These are phyloP conservation scores for Hypoxylon rubiginosum DNA, from an alignment of 2,329 filamentous ascomycete species.

Conservation along the genomic window DNA sequence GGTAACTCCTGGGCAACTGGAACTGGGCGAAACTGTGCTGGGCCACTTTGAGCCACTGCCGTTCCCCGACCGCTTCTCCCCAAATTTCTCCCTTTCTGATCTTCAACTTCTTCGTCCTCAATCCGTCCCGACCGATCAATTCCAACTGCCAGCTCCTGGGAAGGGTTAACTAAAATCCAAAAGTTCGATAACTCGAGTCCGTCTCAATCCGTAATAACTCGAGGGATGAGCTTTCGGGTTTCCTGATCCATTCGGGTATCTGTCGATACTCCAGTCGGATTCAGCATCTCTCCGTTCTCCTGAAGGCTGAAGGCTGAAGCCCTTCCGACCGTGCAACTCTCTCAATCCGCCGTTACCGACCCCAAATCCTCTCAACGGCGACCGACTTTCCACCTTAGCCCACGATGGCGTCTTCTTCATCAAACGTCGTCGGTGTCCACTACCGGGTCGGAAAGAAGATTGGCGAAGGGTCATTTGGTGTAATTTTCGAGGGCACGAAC, in stretches of 20 bases:
- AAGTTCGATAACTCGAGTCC: slow-evolving; percentile 42
- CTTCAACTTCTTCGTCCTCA: slow-evolving; percentile 47
- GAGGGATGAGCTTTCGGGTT: slow-evolving; percentile 48
- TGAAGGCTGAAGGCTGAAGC: slow-evolving; percentile 4
- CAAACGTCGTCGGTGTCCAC: slow-evolving; percentile 98
- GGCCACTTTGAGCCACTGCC: slow-evolving; percentile 33
- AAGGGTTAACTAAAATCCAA: slow-evolving; percentile 47
- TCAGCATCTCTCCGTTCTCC: slow-evolving; percentile 27
- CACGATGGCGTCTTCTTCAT: slow-evolving; percentile 87
- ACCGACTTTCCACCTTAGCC: slow-evolving; percentile 26
- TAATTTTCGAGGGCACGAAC: slow-evolving; percentile 99
- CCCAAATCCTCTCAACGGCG: slow-evolving; percentile 17
- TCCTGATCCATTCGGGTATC: slow-evolving; percentile 47
- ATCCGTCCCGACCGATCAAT: slow-evolving; percentile 43
- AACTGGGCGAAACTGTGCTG: neutral
- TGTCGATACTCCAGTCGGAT: slow-evolving; percentile 47
- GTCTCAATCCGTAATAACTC: slow-evolving; percentile 39
- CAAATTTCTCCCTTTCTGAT: slow-evolving; percentile 50
- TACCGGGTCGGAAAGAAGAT: slow-evolving; percentile 99
- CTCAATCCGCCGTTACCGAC: slow-evolving; percentile 21
- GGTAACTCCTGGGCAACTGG: slow-evolving; percentile 4
- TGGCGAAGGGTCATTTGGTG: slow-evolving; percentile 97
- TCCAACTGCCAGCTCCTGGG: slow-evolving; percentile 44
- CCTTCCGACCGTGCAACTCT: slow-evolving; percentile 34
- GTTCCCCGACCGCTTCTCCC: slow-evolving; percentile 50